phyloP scores from a whole-genome alignment of 352 stramenopile genomes.

The Globisporangium barbulae region DNA sequence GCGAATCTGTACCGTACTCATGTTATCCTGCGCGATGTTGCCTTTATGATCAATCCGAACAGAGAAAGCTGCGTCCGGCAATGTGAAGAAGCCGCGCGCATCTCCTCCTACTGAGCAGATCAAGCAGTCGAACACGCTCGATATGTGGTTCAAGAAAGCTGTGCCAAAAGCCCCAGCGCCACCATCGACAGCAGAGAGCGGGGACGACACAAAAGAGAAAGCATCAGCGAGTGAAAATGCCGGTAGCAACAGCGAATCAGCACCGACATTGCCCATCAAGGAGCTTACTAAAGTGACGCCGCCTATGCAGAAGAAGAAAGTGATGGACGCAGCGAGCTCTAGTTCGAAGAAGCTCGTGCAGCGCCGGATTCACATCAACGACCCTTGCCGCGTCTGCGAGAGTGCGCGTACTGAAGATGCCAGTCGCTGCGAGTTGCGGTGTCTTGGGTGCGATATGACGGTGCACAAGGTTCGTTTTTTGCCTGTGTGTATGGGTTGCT shows the following conservation, averaged over 20 bases:
- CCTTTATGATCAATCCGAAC: not conserved
- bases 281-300: constrained; percentile 6
- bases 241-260: not conserved
- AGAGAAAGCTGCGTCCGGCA: constrained; percentile 9
- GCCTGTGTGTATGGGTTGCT: not conserved
- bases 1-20: not conserved
- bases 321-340: not conserved
- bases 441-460: constrained; percentile 58
- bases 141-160: constrained; percentile 55
- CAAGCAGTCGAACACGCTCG: constrained; percentile 51
- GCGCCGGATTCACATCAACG: constrained; percentile 65
- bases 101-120: not conserved
- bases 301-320: constrained; percentile 21
- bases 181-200: constrained; percentile 4
- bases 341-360: constrained; percentile 54
- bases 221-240: not conserved
- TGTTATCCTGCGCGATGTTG: not conserved
- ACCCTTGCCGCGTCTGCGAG: constrained; percentile 66
- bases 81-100: constrained; percentile 12
- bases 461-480: constrained; percentile 45
- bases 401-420: constrained; percentile 44
- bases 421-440: constrained; percentile 58
- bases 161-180: constrained; percentile 17
- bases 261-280: not conserved
- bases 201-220: constrained; percentile 1